phyloP scores from a whole-genome alignment of 345 rosid species.

The Hevea brasiliensis region DNA sequence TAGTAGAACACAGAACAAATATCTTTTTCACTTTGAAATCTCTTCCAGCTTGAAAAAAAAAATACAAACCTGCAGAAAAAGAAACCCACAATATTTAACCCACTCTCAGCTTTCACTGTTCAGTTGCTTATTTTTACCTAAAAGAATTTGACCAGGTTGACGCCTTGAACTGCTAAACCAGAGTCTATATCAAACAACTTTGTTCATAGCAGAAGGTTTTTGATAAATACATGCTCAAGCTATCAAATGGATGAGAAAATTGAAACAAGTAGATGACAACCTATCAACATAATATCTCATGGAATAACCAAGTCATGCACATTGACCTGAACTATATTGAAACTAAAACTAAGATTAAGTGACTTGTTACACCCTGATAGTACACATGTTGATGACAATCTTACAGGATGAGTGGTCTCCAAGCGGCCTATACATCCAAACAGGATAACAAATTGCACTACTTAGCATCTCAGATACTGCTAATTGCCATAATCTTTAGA shows the following conservation, averaged over 20 bases:
- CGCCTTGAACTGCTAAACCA: not conserved
- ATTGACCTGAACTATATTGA: not conserved
- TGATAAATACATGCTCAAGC: not conserved
- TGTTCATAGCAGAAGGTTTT: not conserved
- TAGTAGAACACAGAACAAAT: too few species aligned
- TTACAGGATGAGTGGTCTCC: not conserved
- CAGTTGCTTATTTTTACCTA: not conserved
- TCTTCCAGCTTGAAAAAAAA: not conserved
- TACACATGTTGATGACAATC: not conserved
- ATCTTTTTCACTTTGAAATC: not conserved
- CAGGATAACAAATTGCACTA: not conserved
- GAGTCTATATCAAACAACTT: not conserved
- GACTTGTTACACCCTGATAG: not conserved
- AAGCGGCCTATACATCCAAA: not conserved
- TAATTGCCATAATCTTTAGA: not conserved
- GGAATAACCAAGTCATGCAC: not conserved
- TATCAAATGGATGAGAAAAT: not conserved
- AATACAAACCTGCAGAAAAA: not conserved
- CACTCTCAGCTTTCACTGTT: not conserved
- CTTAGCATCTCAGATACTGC: not conserved
- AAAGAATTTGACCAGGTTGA: not conserved
- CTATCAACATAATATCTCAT: not conserved
- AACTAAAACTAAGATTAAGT: not conserved
- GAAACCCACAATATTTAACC: not conserved
- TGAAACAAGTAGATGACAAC: not conserved